Conservation (phyloP, 2,329 filamentous ascomycete genomes). For the Fusarium buharicum region DNA sequence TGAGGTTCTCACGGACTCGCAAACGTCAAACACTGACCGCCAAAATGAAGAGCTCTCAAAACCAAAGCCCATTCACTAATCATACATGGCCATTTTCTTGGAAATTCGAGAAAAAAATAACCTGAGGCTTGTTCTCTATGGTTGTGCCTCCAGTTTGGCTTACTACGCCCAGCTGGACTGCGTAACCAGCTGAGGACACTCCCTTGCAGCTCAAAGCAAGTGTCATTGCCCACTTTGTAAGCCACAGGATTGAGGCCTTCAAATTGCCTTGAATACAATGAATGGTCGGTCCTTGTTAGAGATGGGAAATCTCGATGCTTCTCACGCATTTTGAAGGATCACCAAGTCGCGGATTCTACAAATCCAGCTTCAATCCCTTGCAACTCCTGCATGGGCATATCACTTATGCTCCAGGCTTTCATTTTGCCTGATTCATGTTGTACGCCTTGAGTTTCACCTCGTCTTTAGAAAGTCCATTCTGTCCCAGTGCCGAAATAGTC, state of each 20-base stretch:
- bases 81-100: neutral
- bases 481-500: neutral
- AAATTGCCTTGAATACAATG: neutral
- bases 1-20: conserved; percentile 25
- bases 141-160: neutral
- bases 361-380: conserved; percentile 8
- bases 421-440: neutral
- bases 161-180: neutral
- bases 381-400: conserved; percentile 6
- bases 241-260: too few species aligned
- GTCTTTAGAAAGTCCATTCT: too few species aligned
- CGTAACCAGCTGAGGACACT: conserved; percentile 6
- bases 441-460: too few species aligned
- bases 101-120: neutral
- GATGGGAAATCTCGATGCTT: too few species aligned
- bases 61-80: neutral
- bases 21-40: conserved; percentile 8
- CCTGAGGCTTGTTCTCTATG: neutral
- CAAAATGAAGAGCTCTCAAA: neutral
- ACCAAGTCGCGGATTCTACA: conserved; percentile 10
- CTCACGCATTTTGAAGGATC: conserved; percentile 2
- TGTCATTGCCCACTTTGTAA: neutral
- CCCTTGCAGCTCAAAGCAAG: conserved; percentile 14
- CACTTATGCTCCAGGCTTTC: neutral
- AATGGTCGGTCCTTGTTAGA: neutral